Percentiles rank a stretch among this genome's conserved stretches.
These are phyloP conservation scores for Pholiota adiposa DNA, from an alignment of 1,284 basidiomycete genomes.

Conservation along the genomic window DNA sequence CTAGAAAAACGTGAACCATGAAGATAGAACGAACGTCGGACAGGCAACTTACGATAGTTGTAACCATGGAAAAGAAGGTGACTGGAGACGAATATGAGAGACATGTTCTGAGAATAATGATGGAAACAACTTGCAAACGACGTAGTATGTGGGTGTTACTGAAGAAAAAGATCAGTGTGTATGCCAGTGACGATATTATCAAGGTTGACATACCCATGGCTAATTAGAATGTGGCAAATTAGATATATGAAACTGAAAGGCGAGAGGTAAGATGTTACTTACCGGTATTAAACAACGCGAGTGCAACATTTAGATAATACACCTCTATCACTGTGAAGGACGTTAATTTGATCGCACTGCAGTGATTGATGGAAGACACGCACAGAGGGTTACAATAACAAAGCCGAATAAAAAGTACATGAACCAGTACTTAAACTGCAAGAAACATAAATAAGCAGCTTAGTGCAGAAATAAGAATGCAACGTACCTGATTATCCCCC, in stretches of 20 bases:
- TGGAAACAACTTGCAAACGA: constrained; percentile 59
- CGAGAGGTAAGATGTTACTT: constrained; percentile 31
- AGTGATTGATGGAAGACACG: constrained; percentile 29
- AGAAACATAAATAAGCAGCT: neutral
- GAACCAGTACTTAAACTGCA: constrained; percentile 80
- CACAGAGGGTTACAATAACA: constrained; percentile 81
- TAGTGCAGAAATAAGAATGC: constrained; percentile 5
- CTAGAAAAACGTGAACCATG: constrained; percentile 32
- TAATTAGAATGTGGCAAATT: constrained; percentile 29
- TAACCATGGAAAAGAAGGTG: constrained; percentile 89
- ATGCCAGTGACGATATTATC: neutral
- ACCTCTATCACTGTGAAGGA: constrained; percentile 77
- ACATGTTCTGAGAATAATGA: constrained; percentile 1
- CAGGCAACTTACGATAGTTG: constrained; percentile 68
- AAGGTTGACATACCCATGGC: constrained; percentile 71
- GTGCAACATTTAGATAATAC: constrained; percentile 95
- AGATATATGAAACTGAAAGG: neutral
- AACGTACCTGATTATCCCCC: constrained; percentile 82
- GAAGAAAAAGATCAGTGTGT: constrained; percentile 16
- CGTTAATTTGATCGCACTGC: constrained; percentile 22
- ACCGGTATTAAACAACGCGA: constrained; percentile 95
- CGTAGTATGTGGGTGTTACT: constrained; percentile 92
- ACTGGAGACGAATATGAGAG: constrained; percentile 47
- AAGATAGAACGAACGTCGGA: neutral
- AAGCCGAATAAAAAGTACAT: constrained; percentile 89